Evolutionary conservation across 208 protist species (phyloP), one percentile per base, ranked within the genome.

Genomic region (Leishmania gerbilli): DNA sequence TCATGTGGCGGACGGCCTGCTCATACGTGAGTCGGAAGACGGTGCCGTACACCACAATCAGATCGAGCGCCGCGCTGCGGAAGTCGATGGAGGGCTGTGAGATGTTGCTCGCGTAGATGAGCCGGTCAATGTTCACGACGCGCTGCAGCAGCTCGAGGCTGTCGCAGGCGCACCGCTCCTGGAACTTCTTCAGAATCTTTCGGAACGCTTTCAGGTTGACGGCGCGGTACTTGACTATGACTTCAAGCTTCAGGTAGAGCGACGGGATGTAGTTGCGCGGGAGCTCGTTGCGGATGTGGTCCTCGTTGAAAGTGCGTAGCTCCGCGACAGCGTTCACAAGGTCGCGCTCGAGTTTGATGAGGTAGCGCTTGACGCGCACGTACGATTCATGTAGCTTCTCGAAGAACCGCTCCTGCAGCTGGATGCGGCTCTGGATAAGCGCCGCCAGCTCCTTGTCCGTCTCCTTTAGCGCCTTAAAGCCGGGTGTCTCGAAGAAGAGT

Each of bases 111-210:
- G 56, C 67, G 79, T 49, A 77, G 77, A 97, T 95, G 40, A 90
- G 65, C 19, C 79, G 80, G 77, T 97, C 92, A 7, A 96, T 85
- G 24, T 71, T 72, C 53, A 79, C 27, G 19, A 94, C 80, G 40
- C 87, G 86, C 72, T 88, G 71, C 80, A 95, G 94, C 47, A 95
- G 84, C 76, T 90, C 84, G 15, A 96, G 83, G 55, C 87, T 91
- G 87, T 96, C 94, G 71, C 80, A 85, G 47, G 92, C 91, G 83
- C 92, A 95, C 58, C 94, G 91, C 74, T 93, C 85, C 21, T 95
- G 69, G 76, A 95, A 97, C 82, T 97, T 97, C 55, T 92, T 89
- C 78, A 97, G 68, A 45, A 96, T 93, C 67, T 94, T 93, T 51
- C 91, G 92, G 78, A 96, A 91, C 3, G 92, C 92, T 3, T 90